A percentile compares a stretch with the other conserved stretches of the same genome.
Evolutionary conservation across 2,329 filamentous ascomycete species (phyloP).

Genomic region (Aspergillus sp.): DNA sequence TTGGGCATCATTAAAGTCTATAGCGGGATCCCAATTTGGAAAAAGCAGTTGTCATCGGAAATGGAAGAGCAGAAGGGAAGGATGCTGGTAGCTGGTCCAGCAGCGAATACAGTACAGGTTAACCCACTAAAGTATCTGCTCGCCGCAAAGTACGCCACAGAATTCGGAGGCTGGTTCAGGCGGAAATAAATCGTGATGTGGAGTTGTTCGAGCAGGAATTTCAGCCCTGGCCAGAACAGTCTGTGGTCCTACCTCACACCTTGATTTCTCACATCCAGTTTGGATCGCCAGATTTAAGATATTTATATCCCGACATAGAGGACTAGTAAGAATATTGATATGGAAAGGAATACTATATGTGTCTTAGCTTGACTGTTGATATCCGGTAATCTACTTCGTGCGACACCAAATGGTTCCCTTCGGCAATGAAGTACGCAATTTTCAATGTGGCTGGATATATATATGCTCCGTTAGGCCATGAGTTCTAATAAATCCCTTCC

Average conservation of each 20-base stretch:
- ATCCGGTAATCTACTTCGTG: no score
- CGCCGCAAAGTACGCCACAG: constrained; percentile 8
- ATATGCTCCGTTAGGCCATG: not conserved
- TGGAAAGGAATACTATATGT: no score
- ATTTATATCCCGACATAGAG: no score
- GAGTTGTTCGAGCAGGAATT: constrained; percentile 24
- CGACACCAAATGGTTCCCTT: no score
- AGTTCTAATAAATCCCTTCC: not conserved
- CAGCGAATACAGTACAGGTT: not conserved
- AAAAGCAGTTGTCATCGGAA: constrained; percentile 13
- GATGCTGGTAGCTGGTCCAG: constrained; percentile 12
- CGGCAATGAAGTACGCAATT: no score
- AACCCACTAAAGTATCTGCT: constrained; percentile 17
- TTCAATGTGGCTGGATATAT: not conserved
- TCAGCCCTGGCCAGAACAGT: constrained; percentile 18
- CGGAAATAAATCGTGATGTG: constrained; percentile 10
- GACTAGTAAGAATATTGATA: no score
- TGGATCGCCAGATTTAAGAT: not conserved
- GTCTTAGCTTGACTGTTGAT: no score
- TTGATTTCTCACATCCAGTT: not conserved
- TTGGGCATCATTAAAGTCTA: constrained; percentile 22
- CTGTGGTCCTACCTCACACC: constrained; percentile 10
- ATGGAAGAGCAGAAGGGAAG: constrained; percentile 7
- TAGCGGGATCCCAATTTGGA: constrained; percentile 14
- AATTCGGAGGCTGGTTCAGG: constrained; percentile 16